Evolutionary conservation across 1,139 yeast species (phyloP).

Genomic region (Geotrichum macrosporum): DNA sequence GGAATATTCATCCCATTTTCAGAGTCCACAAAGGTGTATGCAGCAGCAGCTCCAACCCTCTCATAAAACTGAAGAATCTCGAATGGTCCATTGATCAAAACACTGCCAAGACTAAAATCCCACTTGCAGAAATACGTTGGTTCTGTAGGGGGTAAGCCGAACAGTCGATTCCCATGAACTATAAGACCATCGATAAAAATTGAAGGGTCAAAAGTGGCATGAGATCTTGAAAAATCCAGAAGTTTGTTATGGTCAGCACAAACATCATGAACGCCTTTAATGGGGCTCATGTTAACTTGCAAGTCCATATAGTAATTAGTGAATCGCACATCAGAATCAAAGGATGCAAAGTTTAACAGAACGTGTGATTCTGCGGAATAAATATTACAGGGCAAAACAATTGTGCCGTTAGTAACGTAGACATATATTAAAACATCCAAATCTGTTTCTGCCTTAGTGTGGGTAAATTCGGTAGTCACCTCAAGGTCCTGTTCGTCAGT

Average conservation of each 20-base stretch:
- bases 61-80: slow-evolving; percentile 46
- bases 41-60: slow-evolving; percentile 47
- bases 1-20: slow-evolving; percentile 68
- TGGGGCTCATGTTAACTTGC: slow-evolving; percentile 40
- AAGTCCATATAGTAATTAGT: slow-evolving; percentile 86
- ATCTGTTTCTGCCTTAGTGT: slow-evolving; percentile 57
- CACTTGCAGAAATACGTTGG: slow-evolving; percentile 87
- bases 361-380: slow-evolving; percentile 63
- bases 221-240: slow-evolving; percentile 28
- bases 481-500: slow-evolving; percentile 4
- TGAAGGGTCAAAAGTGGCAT: slow-evolving; percentile 37
- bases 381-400: slow-evolving; percentile 67
- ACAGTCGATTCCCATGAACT: slow-evolving; percentile 84
- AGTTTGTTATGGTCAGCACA: slow-evolving; percentile 26
- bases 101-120: slow-evolving; percentile 68
- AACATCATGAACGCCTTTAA: slow-evolving; percentile 32
- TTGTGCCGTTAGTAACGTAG: slow-evolving; percentile 62
- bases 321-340: slow-evolving; percentile 76
- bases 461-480: slow-evolving; percentile 17
- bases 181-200: slow-evolving; percentile 58
- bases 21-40: slow-evolving; percentile 60
- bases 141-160: slow-evolving; percentile 85
- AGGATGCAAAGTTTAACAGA: slow-evolving; percentile 57
- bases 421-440: slow-evolving; percentile 71
- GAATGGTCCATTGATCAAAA: slow-evolving; percentile 52